Percentiles rank a stretch among this genome's conserved stretches.
Evolutionary conservation across 78 protist genomes (phyloP).

Genomic region (Diacronema lutheri): DNA sequence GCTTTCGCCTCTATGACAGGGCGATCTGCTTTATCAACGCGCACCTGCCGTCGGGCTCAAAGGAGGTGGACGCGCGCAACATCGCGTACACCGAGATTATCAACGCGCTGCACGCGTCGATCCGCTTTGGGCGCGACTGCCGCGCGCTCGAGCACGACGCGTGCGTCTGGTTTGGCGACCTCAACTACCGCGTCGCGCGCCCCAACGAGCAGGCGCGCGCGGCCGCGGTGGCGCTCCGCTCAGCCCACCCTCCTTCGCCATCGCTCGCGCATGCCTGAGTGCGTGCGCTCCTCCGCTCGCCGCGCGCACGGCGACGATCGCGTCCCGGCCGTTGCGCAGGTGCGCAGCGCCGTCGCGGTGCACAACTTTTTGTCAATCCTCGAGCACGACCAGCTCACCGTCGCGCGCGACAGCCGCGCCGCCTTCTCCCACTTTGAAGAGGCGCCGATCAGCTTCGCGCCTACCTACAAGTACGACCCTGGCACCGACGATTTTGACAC

Average conservation of each 20-base stretch:
- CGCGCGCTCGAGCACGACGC: slow-evolving; percentile 24
- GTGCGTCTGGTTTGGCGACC: slow-evolving; percentile 51
- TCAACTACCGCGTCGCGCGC: slow-evolving; percentile 57
- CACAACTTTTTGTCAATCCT: not conserved
- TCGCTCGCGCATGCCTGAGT: too few relatives aligned
- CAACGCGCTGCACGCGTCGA: not conserved
- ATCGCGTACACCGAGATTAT: not conserved
- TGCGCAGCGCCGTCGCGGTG: not conserved
- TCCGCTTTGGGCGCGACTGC: not conserved
- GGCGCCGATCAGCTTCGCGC: slow-evolving; percentile 51
- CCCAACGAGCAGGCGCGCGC: not conserved
- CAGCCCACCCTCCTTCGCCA: too few relatives aligned
- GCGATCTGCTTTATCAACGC: not conserved
- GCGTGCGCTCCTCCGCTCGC: not conserved
- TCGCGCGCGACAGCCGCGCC: not conserved
- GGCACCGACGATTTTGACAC: slow-evolving; percentile 65
- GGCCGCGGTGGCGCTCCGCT: too few relatives aligned
- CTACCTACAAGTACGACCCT: slow-evolving; percentile 74
- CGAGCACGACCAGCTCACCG: not conserved
- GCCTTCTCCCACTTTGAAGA: slow-evolving; percentile 24
- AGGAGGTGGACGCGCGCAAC: not conserved
- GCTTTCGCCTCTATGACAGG: not conserved
- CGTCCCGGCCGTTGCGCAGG: too few relatives aligned
- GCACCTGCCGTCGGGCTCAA: not conserved
- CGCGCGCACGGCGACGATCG: not conserved